phyloP scores from a whole-genome alignment of 2,329 filamentous ascomycete genomes.

The Fusarium sp. region DNA sequence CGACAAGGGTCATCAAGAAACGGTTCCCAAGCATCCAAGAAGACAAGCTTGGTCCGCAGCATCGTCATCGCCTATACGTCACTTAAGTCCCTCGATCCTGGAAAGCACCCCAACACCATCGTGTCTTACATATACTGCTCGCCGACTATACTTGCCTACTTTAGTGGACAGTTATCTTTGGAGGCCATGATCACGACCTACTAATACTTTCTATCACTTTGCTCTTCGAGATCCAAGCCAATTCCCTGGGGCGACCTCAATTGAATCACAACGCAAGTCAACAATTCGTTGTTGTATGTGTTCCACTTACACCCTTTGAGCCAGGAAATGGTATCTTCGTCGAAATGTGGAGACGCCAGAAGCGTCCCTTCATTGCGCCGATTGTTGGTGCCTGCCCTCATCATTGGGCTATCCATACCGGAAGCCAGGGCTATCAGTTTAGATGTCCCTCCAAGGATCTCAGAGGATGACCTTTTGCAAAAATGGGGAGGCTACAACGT shows the following conservation, averaged over 20 bases:
- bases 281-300: background rate
- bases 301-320: background rate
- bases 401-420: conserved; percentile 37
- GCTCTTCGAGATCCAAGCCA: conserved; percentile 11
- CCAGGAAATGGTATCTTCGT: conserved; percentile 33
- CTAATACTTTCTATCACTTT: conserved; percentile 17
- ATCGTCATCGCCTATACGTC: conserved; percentile 29
- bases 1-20: conserved; percentile 38
- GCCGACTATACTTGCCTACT: conserved; percentile 5
- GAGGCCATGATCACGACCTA: conserved; percentile 23
- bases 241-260: background rate
- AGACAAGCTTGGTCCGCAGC: conserved; percentile 19
- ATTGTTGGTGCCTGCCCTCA: conserved; percentile 37
- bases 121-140: conserved; percentile 21
- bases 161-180: conserved; percentile 11
- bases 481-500: conserved; percentile 38
- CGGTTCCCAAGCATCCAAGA: conserved; percentile 23
- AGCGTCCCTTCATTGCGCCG: conserved; percentile 38
- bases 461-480: conserved; percentile 46
- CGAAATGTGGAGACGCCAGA: conserved; percentile 19
- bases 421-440: conserved; percentile 25
- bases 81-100: conserved; percentile 27
- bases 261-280: conserved; percentile 1
- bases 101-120: conserved; percentile 10
- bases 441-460: conserved; percentile 32